phyloP scores from a whole-genome alignment of 1,139 yeast genomes.

The Debaryomycetaceae sp. region DNA sequence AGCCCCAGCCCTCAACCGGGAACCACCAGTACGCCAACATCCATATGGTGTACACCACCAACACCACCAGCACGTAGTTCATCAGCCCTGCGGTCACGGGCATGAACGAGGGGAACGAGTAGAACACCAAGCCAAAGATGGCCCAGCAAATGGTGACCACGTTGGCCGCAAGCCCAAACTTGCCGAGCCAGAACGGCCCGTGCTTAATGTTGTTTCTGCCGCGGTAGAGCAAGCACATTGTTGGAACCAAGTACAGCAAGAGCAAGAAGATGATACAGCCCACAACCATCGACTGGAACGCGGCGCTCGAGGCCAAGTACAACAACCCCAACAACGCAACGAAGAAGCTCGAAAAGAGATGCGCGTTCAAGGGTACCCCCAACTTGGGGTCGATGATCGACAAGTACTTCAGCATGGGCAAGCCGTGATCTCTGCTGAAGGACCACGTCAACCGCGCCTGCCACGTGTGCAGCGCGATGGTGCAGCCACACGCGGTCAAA shows the following conservation, averaged over 20 bases:
- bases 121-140: slow-evolving; percentile 25
- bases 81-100: slow-evolving; percentile 30
- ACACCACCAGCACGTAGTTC: slow-evolving; percentile 36
- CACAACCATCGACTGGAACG: slow-evolving; percentile 24
- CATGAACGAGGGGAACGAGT: slow-evolving; percentile 22
- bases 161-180: slow-evolving; percentile 23
- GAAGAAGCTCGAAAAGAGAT: slow-evolving; percentile 17
- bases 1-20: slow-evolving; percentile 37
- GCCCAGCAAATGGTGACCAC: slow-evolving; percentile 25
- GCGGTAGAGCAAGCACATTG: slow-evolving; percentile 18
- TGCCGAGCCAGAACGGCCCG: slow-evolving; percentile 24
- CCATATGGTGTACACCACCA: slow-evolving; percentile 44
- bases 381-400: slow-evolving; percentile 17
- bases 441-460: slow-evolving; percentile 25
- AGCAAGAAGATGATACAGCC: slow-evolving; percentile 16
- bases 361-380: slow-evolving; percentile 23
- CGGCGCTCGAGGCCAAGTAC: slow-evolving; percentile 22
- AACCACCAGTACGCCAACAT: slow-evolving; percentile 56
- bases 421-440: slow-evolving; percentile 24
- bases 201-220: slow-evolving; percentile 12
- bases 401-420: slow-evolving; percentile 22
- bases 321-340: slow-evolving; percentile 23
- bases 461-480: slow-evolving; percentile 19
- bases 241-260: slow-evolving; percentile 26
- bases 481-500: slow-evolving; percentile 14